phyloP scores from a whole-genome alignment of 208 protist genomes.

The Trypanosoma lewisi region DNA sequence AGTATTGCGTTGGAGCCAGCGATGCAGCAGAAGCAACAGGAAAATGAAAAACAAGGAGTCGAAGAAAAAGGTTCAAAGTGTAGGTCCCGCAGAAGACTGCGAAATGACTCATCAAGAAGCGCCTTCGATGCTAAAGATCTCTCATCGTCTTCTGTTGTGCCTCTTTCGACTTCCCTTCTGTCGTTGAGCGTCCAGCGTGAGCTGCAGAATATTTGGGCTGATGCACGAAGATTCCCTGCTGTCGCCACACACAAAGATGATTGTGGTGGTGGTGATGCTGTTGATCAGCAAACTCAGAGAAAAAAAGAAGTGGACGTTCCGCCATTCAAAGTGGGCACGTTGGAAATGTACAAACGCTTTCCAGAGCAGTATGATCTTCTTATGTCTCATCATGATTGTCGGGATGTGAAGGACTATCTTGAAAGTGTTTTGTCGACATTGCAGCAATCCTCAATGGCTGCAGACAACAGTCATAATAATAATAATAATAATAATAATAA shows the following conservation, averaged over 20 bases:
- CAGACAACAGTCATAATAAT: background rate
- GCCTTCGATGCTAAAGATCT: background rate
- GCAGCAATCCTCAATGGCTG: background rate
- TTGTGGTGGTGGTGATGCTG: background rate
- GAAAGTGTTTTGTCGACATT: slow-evolving; percentile 42
- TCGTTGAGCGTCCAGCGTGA: slow-evolving; percentile 22
- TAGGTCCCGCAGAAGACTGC: background rate
- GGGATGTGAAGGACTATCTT: slow-evolving; percentile 36
- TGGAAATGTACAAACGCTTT: slow-evolving; percentile 82
- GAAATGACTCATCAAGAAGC: background rate
- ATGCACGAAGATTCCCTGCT: background rate
- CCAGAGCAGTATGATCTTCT: slow-evolving; percentile 73
- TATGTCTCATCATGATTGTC: slow-evolving; percentile 76
- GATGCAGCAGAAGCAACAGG: background rate
- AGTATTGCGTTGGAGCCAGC: background rate
- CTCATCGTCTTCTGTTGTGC: slow-evolving; percentile 7
- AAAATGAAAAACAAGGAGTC: background rate
- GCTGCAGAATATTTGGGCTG: slow-evolving; percentile 32
- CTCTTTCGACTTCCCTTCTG: slow-evolving; percentile 20
- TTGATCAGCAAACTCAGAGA: background rate
- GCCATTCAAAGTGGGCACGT: slow-evolving; percentile 71
- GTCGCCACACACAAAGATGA: background rate
- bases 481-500: too few species aligned
- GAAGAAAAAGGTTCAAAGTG: background rate
- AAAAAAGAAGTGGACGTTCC: slow-evolving; percentile 33